These are phyloP conservation scores for Shiraia bambusicola DNA, from an alignment of 2,329 filamentous ascomycete genomes.

Conservation along the genomic window DNA sequence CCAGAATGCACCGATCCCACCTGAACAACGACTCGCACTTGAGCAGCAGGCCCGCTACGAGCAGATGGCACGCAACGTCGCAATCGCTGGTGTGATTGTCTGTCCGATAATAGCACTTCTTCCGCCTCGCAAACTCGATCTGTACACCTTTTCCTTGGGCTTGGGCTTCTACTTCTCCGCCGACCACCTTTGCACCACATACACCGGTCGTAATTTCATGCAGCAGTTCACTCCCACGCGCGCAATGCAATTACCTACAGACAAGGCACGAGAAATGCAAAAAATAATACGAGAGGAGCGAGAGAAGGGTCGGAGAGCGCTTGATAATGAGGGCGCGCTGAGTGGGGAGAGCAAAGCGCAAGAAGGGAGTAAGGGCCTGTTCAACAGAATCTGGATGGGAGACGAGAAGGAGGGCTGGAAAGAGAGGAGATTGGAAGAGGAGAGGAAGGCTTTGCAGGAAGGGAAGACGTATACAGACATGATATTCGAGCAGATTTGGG, in stretches of 20 bases:
- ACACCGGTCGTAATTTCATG: conserved; percentile 43
- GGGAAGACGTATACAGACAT: conserved; percentile 46
- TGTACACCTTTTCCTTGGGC: conserved; percentile 59
- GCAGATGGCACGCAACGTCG: conserved; percentile 46
- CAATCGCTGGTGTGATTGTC: conserved; percentile 52
- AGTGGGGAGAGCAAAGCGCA: conserved; percentile 27
- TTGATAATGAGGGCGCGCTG: conserved; percentile 29
- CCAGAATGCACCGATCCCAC: conserved; percentile 27
- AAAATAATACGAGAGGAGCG: conserved; percentile 42
- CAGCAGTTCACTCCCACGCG: conserved; percentile 29
- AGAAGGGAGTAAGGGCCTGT: conserved; percentile 25
- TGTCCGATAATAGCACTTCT: conserved; percentile 58
- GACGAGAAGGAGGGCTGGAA: conserved; percentile 50
- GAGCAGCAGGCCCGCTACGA: conserved; percentile 35
- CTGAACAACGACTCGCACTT: conserved; percentile 38
- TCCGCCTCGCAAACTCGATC: conserved; percentile 63
- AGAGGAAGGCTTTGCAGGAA: conserved; percentile 44
- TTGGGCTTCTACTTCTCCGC: conserved; percentile 52
- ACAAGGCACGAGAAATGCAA: conserved; percentile 39
- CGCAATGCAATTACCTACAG: conserved; percentile 37
- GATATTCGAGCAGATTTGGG: conserved; percentile 51
- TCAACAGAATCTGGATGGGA: conserved; percentile 44
- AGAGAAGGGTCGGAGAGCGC: conserved; percentile 37
- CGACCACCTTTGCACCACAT: conserved; percentile 50
- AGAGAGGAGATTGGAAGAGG: conserved; percentile 47